Percentiles rank a stretch among this genome's conserved stretches.
Evolutionary conservation across 306 rosid genomes (phyloP).

Genomic region (Delonix regia): DNA sequence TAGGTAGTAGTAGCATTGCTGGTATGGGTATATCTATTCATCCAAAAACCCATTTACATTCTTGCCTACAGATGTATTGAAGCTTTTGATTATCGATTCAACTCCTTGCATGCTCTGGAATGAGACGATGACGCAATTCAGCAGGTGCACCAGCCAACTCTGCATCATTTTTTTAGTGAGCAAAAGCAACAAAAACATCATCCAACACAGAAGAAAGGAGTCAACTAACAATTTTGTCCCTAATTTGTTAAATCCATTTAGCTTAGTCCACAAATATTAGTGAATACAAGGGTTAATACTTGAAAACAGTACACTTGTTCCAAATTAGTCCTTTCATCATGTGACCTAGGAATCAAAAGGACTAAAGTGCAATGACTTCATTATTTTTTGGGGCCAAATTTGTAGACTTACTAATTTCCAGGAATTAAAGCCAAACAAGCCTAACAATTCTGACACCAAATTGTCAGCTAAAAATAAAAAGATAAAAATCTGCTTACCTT

Average conservation of each 20-base stretch:
- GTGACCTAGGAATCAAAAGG: neutral
- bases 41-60: conserved; percentile 52
- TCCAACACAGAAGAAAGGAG: neutral
- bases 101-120: conserved; percentile 76
- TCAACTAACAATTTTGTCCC: neutral
- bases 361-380: neutral
- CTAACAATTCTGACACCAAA: neutral
- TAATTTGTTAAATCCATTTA: neutral
- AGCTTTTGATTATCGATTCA: conserved; percentile 28
- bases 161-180: conserved; percentile 49
- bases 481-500: conserved; percentile 53
- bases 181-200: neutral
- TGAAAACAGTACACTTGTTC: neutral
- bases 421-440: neutral
- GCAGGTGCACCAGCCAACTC: conserved; percentile 78
- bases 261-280: neutral
- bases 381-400: neutral
- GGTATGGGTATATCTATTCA: conserved; percentile 46
- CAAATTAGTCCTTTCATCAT: neutral
- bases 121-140: conserved; percentile 84
- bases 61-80: conserved; percentile 9
- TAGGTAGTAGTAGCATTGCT: conserved; percentile 55
- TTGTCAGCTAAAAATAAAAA: neutral
- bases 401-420: neutral
- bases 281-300: neutral